Evolutionary conservation across 1,284 basidiomycete species (phyloP).

Genomic region (Abortiporus biennis): DNA sequence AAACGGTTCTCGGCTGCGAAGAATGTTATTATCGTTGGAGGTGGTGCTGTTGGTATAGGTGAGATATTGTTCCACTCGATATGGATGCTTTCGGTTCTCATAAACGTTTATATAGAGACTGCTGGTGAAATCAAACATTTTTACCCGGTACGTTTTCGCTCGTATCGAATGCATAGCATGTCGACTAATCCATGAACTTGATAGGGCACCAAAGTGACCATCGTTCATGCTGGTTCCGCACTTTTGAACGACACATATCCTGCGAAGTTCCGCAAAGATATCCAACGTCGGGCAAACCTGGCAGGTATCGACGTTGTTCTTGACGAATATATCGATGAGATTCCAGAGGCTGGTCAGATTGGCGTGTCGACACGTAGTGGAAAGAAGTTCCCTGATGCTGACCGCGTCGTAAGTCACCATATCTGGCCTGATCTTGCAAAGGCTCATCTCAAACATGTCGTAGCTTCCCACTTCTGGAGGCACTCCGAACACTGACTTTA

Average conservation of each 20-base stretch:
- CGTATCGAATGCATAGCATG: slow-evolving; percentile 11
- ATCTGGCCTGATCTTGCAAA: slow-evolving; percentile 1
- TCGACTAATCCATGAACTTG: slow-evolving; percentile 6
- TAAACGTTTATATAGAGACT: slow-evolving; percentile 32
- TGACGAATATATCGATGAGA: slow-evolving; percentile 46
- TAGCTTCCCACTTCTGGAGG: slow-evolving; percentile 45
- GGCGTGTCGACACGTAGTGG: slow-evolving; percentile 48
- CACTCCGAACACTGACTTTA: slow-evolving; percentile 44
- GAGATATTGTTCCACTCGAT: slow-evolving; percentile 12
- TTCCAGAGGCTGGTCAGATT: slow-evolving; percentile 23
- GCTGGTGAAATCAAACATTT: slow-evolving; percentile 53
- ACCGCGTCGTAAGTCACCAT: slow-evolving; percentile 44
- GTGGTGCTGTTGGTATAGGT: slow-evolving; percentile 61
- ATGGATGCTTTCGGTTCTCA: neutral
- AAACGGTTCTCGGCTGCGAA: slow-evolving; percentile 39
- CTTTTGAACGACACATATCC: slow-evolving; percentile 59
- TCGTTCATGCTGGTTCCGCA: slow-evolving; percentile 47
- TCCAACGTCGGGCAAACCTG: slow-evolving; percentile 34
- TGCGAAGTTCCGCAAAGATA: slow-evolving; percentile 42
- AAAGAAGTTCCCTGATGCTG: slow-evolving; percentile 40
- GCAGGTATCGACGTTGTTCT: slow-evolving; percentile 48
- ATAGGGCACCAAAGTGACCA: slow-evolving; percentile 55
- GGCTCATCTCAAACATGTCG: neutral
- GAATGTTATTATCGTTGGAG: slow-evolving; percentile 52
- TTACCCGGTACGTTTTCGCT: slow-evolving; percentile 29